A percentile compares a stretch with the other conserved stretches of the same genome.
Evolutionary conservation across 2,329 filamentous ascomycete genomes (phyloP).

Genomic region (Alternaria brassicicola): DNA sequence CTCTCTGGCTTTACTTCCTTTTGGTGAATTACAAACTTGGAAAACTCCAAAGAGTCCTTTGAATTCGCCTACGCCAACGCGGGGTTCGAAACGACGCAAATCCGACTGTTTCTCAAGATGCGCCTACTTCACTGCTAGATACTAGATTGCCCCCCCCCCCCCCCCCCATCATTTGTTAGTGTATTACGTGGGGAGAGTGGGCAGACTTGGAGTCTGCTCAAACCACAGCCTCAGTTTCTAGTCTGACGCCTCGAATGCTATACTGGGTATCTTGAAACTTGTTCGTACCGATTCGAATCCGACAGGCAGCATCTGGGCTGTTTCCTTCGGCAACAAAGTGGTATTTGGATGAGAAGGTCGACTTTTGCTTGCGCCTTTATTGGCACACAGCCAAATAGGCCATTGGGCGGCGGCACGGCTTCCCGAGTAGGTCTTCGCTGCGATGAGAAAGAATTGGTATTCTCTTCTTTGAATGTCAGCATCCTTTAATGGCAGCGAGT

Average conservation of each 20-base stretch:
- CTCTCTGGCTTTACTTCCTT: not conserved
- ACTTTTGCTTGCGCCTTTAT: not conserved
- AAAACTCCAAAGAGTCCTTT: not conserved
- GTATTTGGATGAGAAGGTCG: not conserved
- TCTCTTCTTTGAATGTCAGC: not conserved
- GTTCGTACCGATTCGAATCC: not conserved
- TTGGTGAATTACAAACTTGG: not conserved
- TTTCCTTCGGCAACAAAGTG: not conserved
- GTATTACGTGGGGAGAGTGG: not conserved
- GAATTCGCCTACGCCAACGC: not conserved
- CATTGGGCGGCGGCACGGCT: not conserved
- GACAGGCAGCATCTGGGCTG: not conserved
- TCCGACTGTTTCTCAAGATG: fast-evolving
- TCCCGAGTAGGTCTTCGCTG: not conserved
- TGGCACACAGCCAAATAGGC: not conserved
- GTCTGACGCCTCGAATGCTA: not conserved
- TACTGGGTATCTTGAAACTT: not conserved
- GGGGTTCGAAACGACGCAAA: not conserved
- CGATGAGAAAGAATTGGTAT: not conserved
- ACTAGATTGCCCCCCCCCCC: too few relatives aligned
- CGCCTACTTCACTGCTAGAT: not conserved
- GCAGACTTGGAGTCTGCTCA: not conserved
- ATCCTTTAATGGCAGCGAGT: not conserved
- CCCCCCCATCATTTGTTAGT: not conserved
- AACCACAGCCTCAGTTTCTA: not conserved